phyloP scores from a whole-genome alignment of 2,329 filamentous ascomycete genomes.

The Neofusicoccum ribis region DNA sequence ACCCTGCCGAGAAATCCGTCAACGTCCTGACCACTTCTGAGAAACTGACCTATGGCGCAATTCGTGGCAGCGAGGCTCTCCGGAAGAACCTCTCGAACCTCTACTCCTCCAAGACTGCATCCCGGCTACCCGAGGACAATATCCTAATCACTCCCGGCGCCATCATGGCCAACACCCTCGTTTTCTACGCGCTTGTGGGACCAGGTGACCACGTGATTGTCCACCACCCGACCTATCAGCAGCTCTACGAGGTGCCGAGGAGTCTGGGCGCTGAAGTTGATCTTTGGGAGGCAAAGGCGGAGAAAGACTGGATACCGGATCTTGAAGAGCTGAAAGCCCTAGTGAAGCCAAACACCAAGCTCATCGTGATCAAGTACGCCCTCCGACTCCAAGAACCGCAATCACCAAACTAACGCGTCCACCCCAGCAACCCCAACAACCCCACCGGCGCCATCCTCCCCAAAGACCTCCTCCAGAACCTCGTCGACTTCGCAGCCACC shows the following conservation, averaged over 20 bases:
- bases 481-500: slow-evolving; percentile 64
- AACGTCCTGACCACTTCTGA: slow-evolving; percentile 52
- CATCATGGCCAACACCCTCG: slow-evolving; percentile 81
- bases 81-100: slow-evolving; percentile 65
- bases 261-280: slow-evolving; percentile 75
- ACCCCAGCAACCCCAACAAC: slow-evolving; percentile 74
- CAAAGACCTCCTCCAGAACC: slow-evolving; percentile 59
- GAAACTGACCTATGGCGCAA: slow-evolving; percentile 71
- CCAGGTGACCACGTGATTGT: slow-evolving; percentile 82
- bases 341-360: slow-evolving; percentile 69
- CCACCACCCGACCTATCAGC: slow-evolving; percentile 84
- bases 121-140: slow-evolving; percentile 52
- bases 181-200: slow-evolving; percentile 70
- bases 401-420: slow-evolving; percentile 25
- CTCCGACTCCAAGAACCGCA: not conserved
- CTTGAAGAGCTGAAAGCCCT: slow-evolving; percentile 65
- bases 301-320: slow-evolving; percentile 67
- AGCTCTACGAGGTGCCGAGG: slow-evolving; percentile 73
- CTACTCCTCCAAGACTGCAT: slow-evolving; percentile 59
- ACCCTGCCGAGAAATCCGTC: slow-evolving; percentile 31
- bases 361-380: slow-evolving; percentile 62
- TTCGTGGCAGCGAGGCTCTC: slow-evolving; percentile 65
- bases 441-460: slow-evolving; percentile 68
- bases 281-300: slow-evolving; percentile 68
- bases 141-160: slow-evolving; percentile 78